Evolutionary conservation across 108 stramenopile genomes (phyloP), one percentile per base, ranked within the genome.

Genomic region (Epithemia pelagica): DNA sequence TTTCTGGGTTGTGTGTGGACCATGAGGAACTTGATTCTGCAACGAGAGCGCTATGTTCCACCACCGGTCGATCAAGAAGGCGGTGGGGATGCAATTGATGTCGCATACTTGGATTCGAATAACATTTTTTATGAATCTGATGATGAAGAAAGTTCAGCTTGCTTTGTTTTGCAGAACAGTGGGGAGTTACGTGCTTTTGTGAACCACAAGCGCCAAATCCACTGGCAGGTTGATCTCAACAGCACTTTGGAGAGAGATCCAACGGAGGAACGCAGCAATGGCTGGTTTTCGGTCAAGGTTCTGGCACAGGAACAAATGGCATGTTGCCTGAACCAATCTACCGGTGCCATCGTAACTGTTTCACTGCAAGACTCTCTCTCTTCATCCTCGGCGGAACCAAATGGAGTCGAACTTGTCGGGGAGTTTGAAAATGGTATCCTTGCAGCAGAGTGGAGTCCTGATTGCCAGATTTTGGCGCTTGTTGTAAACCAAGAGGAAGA

Each of bases 361-460:
- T 27, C 56, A 19, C 28, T 61, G 56, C 24, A 29, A 52, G 24
- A 61, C 73, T 27, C 66, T 63, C 28, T 60, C 68, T 30, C 22
- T 74, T 2, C 73, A 61, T 62, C 30, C 59, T 54, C 46, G 64
- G 15, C 54, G 21, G 20, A 32, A 73, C 68, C 76, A 28, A 78
- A 79, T 25, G 75, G 78, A 32, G 86, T 72, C 28, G 90, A 91
- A 72, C 73, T 87, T 10, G 87, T 94, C 31, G 93, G 93, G 10
- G 75, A 81, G 18, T 94, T 94, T 70, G 90, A 91, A 57, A 74
- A 90, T 69, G 93, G 93, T 0, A 54, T 94, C 25, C 74, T 83
- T 58, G 76, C 83, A 52, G 90, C 77, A 21, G 66, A 69, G 24
- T 94, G 90, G 90, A 90, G 89, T 86, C 84, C 86, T 1, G 93